Evolutionary conservation across 192 early-diverging fungal genomes (phyloP), one percentile per base, ranked within the genome.

Genomic region (Backusella macrospora): DNA sequence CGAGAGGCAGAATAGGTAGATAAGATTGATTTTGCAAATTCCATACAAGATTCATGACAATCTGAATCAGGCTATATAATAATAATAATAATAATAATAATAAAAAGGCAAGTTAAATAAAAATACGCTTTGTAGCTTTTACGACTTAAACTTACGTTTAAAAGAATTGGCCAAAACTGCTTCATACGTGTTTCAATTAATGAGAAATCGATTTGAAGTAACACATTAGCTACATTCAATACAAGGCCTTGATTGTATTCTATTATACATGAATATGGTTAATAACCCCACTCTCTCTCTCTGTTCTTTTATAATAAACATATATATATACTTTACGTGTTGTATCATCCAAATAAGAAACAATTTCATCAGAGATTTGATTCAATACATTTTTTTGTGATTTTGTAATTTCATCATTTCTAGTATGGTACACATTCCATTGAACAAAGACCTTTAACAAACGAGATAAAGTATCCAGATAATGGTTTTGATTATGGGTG

Each of bases 181-280:
- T 16, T 14, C 62, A 79, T 79, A 21, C 67, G 62, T 43, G 73
- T 26, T 59, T 79, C 78, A n/a, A 79, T 72, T 4, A 79, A 43
- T 9, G 68, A 49, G n/a, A 75, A 43, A 15, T 79, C 73, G 7
- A 68, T 75, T 43, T 79, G 73, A 7, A 79, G 40, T 34, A 79
- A 37, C 18, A 39, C 62, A 37, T 75, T 43, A 9, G 69, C 26
- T 12, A 55, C 64, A 47, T 70, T 34, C 8, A 79, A 68, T 2
- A 75, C 47, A 21, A 45, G 42, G 13, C 37, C 47, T 63, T 79
- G 78, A 26, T 45, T 40, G 29, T 45, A 67, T 39, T 75, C 64
- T 64, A 75, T 45, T 10, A n/a, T 9, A 10, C n/a, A 47, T 47
- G 15, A n/a, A 38, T 4, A 65, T 34, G 0, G 38, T 65, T 39